phyloP scores from a whole-genome alignment of 768 basidiomycete species.

The Mycena vitilis region DNA sequence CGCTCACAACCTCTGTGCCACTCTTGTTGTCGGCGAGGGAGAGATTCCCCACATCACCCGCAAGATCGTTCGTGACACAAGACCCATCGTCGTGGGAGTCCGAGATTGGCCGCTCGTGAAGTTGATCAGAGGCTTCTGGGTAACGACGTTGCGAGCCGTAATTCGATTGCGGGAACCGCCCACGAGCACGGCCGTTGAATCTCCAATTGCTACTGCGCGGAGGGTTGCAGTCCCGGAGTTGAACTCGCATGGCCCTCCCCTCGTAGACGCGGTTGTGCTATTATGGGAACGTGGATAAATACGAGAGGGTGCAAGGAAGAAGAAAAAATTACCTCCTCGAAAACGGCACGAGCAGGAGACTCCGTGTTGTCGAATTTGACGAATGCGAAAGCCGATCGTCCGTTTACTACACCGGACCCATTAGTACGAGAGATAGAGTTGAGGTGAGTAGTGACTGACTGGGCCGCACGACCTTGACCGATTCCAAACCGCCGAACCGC shows the following conservation, averaged over 20 bases:
- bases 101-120: conserved; percentile 30
- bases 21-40: conserved; percentile 19
- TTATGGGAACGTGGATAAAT: conserved; percentile 17
- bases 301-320: conserved; percentile 1
- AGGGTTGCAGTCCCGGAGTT: conserved; percentile 76
- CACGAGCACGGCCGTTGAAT: conserved; percentile 54
- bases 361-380: conserved; percentile 76
- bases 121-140: conserved; percentile 38
- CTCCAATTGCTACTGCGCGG: conserved; percentile 62
- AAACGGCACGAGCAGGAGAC: conserved; percentile 73
- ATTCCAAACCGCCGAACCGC: conserved; percentile 73
- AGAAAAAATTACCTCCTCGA: conserved; percentile 62
- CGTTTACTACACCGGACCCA: conserved; percentile 56
- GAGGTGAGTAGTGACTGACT: conserved; percentile 53
- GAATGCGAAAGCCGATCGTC: conserved; percentile 82
- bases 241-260: conserved; percentile 80
- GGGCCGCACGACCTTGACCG: conserved; percentile 74
- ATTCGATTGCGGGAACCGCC: conserved; percentile 49
- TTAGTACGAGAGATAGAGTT: conserved; percentile 2
- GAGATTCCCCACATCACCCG: conserved; percentile 5
- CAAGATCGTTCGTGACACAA: conserved; percentile 13
- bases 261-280: conserved; percentile 79
- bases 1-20: neutral
- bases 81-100: conserved; percentile 19
- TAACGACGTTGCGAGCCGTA: conserved; percentile 43